phyloP scores from a whole-genome alignment of 176 grass and related monocot genomes.

The Triticum monococcum region DNA sequence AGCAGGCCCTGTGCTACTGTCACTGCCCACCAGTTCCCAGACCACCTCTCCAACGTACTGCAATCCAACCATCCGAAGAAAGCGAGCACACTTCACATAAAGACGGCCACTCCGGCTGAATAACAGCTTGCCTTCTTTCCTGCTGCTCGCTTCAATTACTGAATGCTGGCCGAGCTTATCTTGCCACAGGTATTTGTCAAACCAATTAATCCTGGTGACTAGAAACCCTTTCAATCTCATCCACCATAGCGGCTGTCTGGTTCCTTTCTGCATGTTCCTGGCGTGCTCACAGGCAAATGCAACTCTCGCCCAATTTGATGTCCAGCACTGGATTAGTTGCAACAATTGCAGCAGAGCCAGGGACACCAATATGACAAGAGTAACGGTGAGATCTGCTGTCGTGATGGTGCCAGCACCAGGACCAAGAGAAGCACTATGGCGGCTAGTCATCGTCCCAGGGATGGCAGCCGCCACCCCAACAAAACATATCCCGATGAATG shows the following conservation, averaged over 20 bases:
- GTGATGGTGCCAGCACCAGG: background rate
- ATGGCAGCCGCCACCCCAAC: background rate
- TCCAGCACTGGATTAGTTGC: slow-evolving; percentile 7
- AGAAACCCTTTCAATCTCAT: background rate
- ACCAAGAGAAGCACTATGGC: too few species aligned
- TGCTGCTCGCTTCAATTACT: too few species aligned
- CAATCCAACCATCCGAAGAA: background rate
- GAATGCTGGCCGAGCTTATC: background rate
- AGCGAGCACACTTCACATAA: too few species aligned
- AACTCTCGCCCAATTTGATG: slow-evolving; percentile 15
- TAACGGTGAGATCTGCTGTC: background rate
- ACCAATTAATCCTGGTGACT: background rate
- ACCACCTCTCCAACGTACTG: background rate
- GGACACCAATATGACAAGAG: slow-evolving; percentile 9
- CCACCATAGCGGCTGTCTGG: background rate
- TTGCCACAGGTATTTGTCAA: slow-evolving; percentile 24
- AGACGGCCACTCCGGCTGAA: too few species aligned
- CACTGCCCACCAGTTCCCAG: background rate
- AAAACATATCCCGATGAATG: slow-evolving; percentile 13
- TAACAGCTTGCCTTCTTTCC: too few species aligned
- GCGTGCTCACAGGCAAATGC: background rate
- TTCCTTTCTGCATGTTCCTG: too few species aligned
- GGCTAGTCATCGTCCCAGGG: slow-evolving; percentile 1
- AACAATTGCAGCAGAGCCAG: slow-evolving; percentile 14
- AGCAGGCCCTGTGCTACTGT: background rate